These are phyloP conservation scores for Penicillium bialowiezense DNA, from an alignment of 495 filamentous ascomycete species.

Conservation along the genomic window DNA sequence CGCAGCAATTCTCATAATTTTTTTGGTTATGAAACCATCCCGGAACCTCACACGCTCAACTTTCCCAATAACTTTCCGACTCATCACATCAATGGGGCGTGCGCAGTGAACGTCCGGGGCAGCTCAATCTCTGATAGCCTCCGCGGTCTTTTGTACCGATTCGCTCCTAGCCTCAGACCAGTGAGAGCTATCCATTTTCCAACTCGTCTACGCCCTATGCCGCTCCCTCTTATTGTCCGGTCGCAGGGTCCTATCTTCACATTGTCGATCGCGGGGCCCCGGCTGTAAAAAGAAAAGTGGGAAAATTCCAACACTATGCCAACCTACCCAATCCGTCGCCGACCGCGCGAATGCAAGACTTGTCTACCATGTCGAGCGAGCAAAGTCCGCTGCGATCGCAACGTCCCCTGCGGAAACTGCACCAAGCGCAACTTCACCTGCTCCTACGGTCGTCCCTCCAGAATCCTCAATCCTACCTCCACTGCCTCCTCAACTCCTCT, in stretches of 20 bases:
- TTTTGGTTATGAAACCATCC: conserved; percentile 20
- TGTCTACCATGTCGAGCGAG: conserved; percentile 47
- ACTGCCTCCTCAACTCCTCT: conserved; percentile 18
- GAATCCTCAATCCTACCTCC: conserved; percentile 9
- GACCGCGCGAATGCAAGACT: conserved; percentile 49
- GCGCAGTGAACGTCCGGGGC: conserved; percentile 1
- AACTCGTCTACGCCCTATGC: conserved; percentile 7
- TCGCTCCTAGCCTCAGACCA: conserved; percentile 1
- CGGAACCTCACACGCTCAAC: not conserved
- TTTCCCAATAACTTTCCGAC: not conserved
- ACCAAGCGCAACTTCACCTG: conserved; percentile 69
- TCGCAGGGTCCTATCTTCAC: conserved; percentile 12
- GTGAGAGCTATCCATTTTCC: conserved; percentile 8
- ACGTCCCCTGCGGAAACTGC: conserved; percentile 70
- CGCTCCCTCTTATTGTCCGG: conserved; percentile 14
- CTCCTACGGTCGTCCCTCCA: conserved; percentile 65
- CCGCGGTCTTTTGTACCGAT: conserved; percentile 1
- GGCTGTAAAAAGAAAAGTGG: conserved; percentile 3
- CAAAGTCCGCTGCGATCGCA: conserved; percentile 68
- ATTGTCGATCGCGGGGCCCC: conserved; percentile 15
- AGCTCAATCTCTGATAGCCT: conserved; percentile 9
- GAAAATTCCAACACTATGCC: conserved; percentile 21
- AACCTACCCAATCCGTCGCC: conserved; percentile 43
- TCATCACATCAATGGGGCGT: not conserved
- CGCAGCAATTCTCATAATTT: too few species aligned